phyloP scores from a whole-genome alignment of 2,329 filamentous ascomycete genomes.

The Aureobasidium sp. region DNA sequence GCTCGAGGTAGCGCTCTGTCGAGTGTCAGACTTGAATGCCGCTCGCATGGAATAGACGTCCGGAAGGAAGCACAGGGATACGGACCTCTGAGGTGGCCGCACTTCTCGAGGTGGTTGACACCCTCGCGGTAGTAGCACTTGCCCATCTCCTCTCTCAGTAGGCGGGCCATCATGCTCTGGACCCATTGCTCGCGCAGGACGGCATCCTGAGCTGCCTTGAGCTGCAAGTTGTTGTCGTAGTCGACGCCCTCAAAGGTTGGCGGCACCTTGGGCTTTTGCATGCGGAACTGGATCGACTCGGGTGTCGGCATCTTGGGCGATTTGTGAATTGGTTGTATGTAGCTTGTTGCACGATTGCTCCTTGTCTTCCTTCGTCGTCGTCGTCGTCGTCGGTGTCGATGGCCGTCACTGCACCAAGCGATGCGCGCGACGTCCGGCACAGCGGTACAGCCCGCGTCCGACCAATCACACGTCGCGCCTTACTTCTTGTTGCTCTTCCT shows the following conservation, averaged over 20 bases:
- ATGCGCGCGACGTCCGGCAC: background rate
- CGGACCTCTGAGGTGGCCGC: slow-evolving; percentile 71
- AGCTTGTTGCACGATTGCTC: background rate
- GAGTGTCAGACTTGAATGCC: background rate
- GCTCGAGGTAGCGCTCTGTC: slow-evolving; percentile 67
- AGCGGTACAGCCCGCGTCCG: background rate
- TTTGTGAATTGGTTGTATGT: background rate
- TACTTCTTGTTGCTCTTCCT: slow-evolving; percentile 17
- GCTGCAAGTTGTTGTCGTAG: slow-evolving; percentile 70
- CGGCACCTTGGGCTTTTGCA: slow-evolving; percentile 72
- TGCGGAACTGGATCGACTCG: slow-evolving; percentile 73
- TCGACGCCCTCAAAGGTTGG: slow-evolving; percentile 81
- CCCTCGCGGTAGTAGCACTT: slow-evolving; percentile 81
- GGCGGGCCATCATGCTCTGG: slow-evolving; percentile 76
- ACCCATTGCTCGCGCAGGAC: slow-evolving; percentile 85
- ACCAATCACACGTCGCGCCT: slow-evolving; percentile 5
- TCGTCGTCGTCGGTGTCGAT: background rate
- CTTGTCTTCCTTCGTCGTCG: background rate
- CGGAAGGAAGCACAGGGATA: slow-evolving; percentile 15
- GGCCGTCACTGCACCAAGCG: background rate
- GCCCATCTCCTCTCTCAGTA: slow-evolving; percentile 73
- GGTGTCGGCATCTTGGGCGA: slow-evolving; percentile 61
- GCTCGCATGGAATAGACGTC: too few relatives aligned
- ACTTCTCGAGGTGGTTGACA: slow-evolving; percentile 84
- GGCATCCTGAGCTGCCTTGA: slow-evolving; percentile 77